phyloP scores from a whole-genome alignment of 2,329 filamentous ascomycete species.

The Nigrograna mackinnonii region DNA sequence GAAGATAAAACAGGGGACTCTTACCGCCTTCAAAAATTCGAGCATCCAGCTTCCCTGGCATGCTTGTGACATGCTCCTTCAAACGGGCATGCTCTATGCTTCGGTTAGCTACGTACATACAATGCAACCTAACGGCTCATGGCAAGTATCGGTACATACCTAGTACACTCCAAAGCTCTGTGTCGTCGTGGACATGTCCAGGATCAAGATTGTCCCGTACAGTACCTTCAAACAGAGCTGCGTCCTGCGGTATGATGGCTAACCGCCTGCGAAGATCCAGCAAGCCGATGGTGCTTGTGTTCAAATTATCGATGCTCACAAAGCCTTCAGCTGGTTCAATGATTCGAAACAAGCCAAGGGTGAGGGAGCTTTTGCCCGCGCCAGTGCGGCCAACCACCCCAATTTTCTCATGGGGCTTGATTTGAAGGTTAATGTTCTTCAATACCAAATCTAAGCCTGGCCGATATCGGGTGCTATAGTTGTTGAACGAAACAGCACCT shows the following conservation, averaged over 20 bases:
- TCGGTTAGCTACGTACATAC: slow-evolving; percentile 21
- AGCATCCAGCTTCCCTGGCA: slow-evolving; percentile 90
- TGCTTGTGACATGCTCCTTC: slow-evolving; percentile 83
- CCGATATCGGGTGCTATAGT: slow-evolving; percentile 93
- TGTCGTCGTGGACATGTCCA: slow-evolving; percentile 92
- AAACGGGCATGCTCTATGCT: slow-evolving; percentile 82
- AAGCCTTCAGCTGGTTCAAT: slow-evolving; percentile 84
- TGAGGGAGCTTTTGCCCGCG: slow-evolving; percentile 93
- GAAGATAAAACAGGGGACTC: too few relatives aligned
- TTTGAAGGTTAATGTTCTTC: slow-evolving; percentile 88
- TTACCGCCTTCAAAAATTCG: slow-evolving; percentile 91
- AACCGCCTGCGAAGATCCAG: slow-evolving; percentile 85
- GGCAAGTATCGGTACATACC: slow-evolving; percentile 73
- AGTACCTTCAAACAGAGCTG: slow-evolving; percentile 90
- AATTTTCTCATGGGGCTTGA: slow-evolving; percentile 97
- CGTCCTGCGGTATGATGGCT: slow-evolving; percentile 97
- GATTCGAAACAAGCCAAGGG: slow-evolving; percentile 89
- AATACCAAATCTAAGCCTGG: slow-evolving; percentile 87
- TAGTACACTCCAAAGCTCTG: slow-evolving; percentile 93
- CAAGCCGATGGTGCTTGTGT: slow-evolving; percentile 88
- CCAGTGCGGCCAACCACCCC: slow-evolving; percentile 95
- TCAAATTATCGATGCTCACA: slow-evolving; percentile 86
- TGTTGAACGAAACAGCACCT: slow-evolving; percentile 86
- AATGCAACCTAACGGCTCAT: too few relatives aligned
- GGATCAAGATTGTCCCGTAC: slow-evolving; percentile 96